Evolutionary conservation across 371 early-diverging fungal species (phyloP).

Genomic region (Capillidium heterosporum): DNA sequence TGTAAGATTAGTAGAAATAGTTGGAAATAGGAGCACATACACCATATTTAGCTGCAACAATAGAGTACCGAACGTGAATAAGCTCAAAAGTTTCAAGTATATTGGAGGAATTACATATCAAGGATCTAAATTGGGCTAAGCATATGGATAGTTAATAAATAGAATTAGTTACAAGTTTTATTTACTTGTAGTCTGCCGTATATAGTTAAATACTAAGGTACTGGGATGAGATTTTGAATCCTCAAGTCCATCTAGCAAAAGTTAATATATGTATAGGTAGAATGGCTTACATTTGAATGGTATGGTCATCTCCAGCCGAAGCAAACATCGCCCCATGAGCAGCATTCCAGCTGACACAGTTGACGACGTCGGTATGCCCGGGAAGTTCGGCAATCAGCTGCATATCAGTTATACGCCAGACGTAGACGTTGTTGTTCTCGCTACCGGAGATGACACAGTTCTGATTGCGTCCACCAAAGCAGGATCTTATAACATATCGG

Average conservation of each 20-base stretch:
- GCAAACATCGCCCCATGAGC: slow-evolving; percentile 50
- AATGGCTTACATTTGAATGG: slow-evolving; percentile 66
- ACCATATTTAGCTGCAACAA: no score
- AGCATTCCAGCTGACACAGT: slow-evolving; percentile 70
- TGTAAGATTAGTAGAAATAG: no score
- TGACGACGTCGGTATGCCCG: slow-evolving; percentile 73
- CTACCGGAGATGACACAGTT: slow-evolving; percentile 76
- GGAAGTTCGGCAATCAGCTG: slow-evolving; percentile 48
- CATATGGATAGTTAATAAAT: no score
- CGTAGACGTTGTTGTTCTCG: slow-evolving; percentile 69
- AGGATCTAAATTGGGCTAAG: no score
- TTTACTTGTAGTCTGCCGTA: no score
- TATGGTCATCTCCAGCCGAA: slow-evolving; percentile 83
- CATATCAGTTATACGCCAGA: slow-evolving; percentile 79
- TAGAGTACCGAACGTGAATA: no score
- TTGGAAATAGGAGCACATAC: no score
- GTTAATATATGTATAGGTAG: neutral
- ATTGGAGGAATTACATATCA: no score
- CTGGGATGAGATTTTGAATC: no score
- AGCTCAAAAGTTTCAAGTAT: no score
- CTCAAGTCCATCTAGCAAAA: neutral
- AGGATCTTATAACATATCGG: slow-evolving; percentile 73
- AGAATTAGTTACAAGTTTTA: no score
- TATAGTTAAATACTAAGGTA: no score
- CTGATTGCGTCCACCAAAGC: slow-evolving; percentile 75